Base-by-base conservation (phyloP, 495 filamentous ascomycete species). In the Daldinia childiae region DNA sequence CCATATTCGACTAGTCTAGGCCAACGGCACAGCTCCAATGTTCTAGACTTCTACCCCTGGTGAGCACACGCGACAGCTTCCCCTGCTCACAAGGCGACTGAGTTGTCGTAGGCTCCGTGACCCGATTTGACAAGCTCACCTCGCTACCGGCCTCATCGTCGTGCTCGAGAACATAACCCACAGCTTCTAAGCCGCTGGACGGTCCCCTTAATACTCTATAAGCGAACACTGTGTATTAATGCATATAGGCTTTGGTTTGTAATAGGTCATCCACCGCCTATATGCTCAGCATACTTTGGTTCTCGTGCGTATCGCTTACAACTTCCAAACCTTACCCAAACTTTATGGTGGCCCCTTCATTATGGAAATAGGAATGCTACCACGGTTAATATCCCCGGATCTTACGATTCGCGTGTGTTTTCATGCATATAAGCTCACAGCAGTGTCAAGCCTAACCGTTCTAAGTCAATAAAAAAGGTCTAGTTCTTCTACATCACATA, bases 1-100 rank as follows among this genome's bases (percentile, higher is more conserved):
- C 58, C 17, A 51, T 65, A 34, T 65, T 39, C 30, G 32, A 66
- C 21, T 17, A 52, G 56, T 60, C 32, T 48, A 29, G 27, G 2
- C 32, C 26, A 55, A 24, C 11, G 34, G 38, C 32, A 21, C 32
- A 57, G n/a, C 36, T 43, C n/a, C 30, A 11, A 34, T 11, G 51
- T 27, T 65, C 30, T 57, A 57, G 58, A 61, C 43, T 24, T 27
- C 12, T 14, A 15, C 17, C 32, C 32, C 45, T 52, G 9, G 26
- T 9, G 15, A 52, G 3, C 6, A 52, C 48, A 52, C 48, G 12
- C 48, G 26, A 27, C 24, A 27, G 26, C 24, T 52, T 45, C 21
- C 12, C 50, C 50, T 54, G 27, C 14, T 54, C 50, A 26, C 14
- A 30, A 27, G 50, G 50, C 12, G 24, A 30, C 15, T n/a, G 12